phyloP scores from a whole-genome alignment of 1,284 basidiomycete species.

The Irpex lacteus region DNA sequence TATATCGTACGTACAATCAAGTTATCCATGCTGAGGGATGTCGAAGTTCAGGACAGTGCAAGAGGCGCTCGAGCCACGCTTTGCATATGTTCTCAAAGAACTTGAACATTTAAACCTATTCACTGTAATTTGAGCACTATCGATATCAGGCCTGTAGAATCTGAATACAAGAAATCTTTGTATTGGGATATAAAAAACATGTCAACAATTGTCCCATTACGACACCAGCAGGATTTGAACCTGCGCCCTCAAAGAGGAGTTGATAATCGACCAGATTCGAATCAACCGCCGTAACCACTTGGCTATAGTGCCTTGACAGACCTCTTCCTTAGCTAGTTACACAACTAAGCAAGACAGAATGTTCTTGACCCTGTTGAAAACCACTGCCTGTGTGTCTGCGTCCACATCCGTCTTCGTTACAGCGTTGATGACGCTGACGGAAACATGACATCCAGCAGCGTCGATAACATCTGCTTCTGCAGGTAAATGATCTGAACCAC shows the following conservation, averaged over 20 bases:
- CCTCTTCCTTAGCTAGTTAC: too few species aligned
- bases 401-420: constrained; percentile 43
- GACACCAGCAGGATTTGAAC: constrained; percentile 23
- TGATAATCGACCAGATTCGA: constrained; percentile 26
- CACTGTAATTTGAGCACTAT: too few species aligned
- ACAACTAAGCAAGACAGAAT: constrained; percentile 11
- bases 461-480: constrained; percentile 37
- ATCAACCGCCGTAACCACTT: constrained; percentile 53
- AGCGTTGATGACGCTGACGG: constrained; percentile 46
- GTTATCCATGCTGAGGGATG: too few species aligned
- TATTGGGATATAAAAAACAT: too few species aligned
- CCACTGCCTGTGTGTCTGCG: constrained; percentile 38
- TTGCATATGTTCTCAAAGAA: too few species aligned
- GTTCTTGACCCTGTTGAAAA: constrained; percentile 34
- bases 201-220: too few species aligned
- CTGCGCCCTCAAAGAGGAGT: constrained; percentile 20
- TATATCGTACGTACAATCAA: too few species aligned
- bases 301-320: constrained; percentile 35
- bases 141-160: too few species aligned
- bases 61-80: too few species aligned
- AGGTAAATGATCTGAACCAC: constrained; percentile 40
- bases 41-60: too few species aligned
- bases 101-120: too few species aligned
- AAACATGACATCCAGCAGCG: constrained; percentile 40
- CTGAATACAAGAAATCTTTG: too few species aligned